A percentile compares a stretch with the other conserved stretches of the same genome.
Conservation (phyloP, 495 filamentous ascomycete genomes). For the Annulohypoxylon moriforme region DNA sequence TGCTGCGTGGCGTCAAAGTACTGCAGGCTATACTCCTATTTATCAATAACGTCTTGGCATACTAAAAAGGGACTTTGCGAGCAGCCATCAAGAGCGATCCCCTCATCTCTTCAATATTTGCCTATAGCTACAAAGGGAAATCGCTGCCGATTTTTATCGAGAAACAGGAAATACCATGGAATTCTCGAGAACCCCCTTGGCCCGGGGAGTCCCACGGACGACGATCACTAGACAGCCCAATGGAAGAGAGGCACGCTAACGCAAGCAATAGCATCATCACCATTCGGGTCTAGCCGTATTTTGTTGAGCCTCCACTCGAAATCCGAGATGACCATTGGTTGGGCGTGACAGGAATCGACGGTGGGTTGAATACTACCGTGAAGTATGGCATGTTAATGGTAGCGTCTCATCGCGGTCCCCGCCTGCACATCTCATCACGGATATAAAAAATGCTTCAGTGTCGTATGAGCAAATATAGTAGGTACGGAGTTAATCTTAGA, state of each 20-base stretch:
- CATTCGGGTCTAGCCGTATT: constrained; percentile 37
- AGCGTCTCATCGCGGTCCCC: constrained; percentile 11
- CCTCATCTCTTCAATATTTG: constrained; percentile 10
- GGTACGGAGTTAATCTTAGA: constrained; percentile 24
- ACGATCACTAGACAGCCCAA: constrained; percentile 26
- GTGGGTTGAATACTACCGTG: constrained; percentile 30
- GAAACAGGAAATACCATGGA: constrained; percentile 13
- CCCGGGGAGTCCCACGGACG: constrained; percentile 21
- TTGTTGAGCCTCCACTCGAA: constrained; percentile 43
- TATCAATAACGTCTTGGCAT: constrained; percentile 20
- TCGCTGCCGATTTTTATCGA: constrained; percentile 14
- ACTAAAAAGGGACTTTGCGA: neutral
- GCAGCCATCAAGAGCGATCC: neutral
- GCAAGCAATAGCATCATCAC: constrained; percentile 39
- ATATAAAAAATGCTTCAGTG: constrained; percentile 2
- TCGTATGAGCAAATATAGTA: constrained; percentile 7
- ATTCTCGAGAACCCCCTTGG: constrained; percentile 26
- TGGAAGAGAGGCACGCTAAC: constrained; percentile 40
- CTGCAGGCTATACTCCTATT: constrained; percentile 32
- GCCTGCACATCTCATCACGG: constrained; percentile 9
- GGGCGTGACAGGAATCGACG: constrained; percentile 7
- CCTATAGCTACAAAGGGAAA: constrained; percentile 9
- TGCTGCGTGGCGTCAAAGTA: constrained; percentile 33
- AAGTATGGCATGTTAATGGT: constrained; percentile 16
- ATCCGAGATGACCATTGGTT: constrained; percentile 24